Base-by-base conservation (phyloP, 176 grass and related monocot genomes). In the Poa annua region DNA sequence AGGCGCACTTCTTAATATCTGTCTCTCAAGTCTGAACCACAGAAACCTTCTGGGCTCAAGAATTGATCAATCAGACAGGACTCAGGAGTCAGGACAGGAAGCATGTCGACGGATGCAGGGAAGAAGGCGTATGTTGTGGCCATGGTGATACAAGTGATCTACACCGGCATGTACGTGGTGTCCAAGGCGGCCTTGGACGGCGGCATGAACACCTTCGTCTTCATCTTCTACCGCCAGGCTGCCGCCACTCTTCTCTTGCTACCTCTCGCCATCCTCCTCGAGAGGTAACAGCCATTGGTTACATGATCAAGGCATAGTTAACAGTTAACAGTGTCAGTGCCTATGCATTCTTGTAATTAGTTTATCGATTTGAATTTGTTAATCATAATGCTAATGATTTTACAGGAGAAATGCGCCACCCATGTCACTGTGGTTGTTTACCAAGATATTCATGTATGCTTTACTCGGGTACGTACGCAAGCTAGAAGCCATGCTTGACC, bases 181-280 rank as follows among this genome's bases (percentile, higher is more conserved):
- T 74, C 71, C 25, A 74, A 74, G 71, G 71, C 71, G 47, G 71
- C 71, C 47, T 34, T 74, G 45, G 71, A 74, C 49, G 16, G 71
- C 1, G 71, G 47, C 71, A 74, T 74, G 71, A 74, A 74, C 86
- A 86, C 88, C 50, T 87, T 75, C 48, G 92, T 97, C 20, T 94
- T 97, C 84, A 79, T 97, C 86, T 92, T 97, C 84, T 97, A 97
- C 64, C 90, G 95, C 9, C 95, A 97, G 84, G 92, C 92, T 0
- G 75, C 78, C 11, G 95, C 90, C 51, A 74, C 88, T 26, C 33
- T 88, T 9, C 53, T 94, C 4, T 66, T 94, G 70, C 68, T 89
- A n/a, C 95, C 95, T 0, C 45, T 94, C 12, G 80, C 90, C 51
- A 61, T 97, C 49, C n/a, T 88, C 48, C 76, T 88, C 7, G 77